Conservation (phyloP, 169 alveolate species). For the Babesia ovata region DNA sequence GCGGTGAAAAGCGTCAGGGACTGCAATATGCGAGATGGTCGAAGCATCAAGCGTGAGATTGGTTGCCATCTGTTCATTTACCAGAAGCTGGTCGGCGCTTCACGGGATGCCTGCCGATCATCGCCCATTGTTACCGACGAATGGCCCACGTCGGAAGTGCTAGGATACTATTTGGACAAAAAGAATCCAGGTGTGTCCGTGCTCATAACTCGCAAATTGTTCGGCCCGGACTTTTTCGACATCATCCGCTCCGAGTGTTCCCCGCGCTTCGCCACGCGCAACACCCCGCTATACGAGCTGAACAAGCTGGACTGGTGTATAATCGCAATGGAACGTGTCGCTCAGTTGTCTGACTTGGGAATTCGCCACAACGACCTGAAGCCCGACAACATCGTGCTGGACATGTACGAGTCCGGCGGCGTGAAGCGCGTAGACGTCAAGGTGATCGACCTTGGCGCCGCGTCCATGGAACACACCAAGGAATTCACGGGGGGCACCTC, state of each 20-base stretch:
- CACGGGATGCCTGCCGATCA: conserved; percentile 39
- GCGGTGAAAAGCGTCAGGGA: conserved; percentile 86
- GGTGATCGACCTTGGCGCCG: conserved; percentile 85
- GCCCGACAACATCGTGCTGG: conserved; percentile 86
- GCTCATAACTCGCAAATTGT: conserved; percentile 77
- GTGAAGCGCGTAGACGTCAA: conserved; percentile 82
- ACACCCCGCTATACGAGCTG: conserved; percentile 81
- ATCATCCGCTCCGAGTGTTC: conserved; percentile 80
- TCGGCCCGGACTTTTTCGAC: conserved; percentile 85
- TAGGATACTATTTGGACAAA: conserved; percentile 83
- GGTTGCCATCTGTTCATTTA: conserved; percentile 85
- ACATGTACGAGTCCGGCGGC: conserved; percentile 72
- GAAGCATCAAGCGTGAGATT: conserved; percentile 84
- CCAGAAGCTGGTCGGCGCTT: conserved; percentile 70
- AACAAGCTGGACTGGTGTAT: conserved; percentile 86
- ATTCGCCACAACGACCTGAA: conserved; percentile 85
- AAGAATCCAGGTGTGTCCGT: conserved; percentile 81
- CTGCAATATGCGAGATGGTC: conserved; percentile 81
- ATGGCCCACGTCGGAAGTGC: conserved; percentile 85
- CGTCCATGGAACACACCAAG: conserved; percentile 82
- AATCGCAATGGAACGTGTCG: conserved; percentile 81
- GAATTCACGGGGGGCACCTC: conserved; percentile 88
- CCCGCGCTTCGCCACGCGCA: conserved; percentile 66
- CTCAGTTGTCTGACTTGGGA: conserved; percentile 80
- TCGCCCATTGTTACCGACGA: conserved; percentile 75